phyloP scores from a whole-genome alignment of 2,329 filamentous ascomycete genomes.

The Aspergillus flavus region DNA sequence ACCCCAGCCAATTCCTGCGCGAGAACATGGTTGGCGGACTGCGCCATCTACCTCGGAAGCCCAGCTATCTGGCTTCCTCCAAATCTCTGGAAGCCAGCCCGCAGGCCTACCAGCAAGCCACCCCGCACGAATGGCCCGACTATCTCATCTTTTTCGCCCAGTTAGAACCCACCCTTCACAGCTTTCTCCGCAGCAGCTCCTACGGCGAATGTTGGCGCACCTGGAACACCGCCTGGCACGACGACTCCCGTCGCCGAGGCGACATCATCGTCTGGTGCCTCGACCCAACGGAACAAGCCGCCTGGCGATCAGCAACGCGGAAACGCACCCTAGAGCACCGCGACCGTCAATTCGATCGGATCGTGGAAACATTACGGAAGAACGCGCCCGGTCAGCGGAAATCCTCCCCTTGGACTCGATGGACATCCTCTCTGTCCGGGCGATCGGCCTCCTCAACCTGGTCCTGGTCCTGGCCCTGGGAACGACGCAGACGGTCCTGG shows the following conservation, averaged over 20 bases:
- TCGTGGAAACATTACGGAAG: conserved; percentile 35
- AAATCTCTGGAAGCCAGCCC: background rate
- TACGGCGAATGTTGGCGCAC: conserved; percentile 63
- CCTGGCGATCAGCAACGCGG: conserved; percentile 36
- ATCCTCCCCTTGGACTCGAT: conserved; percentile 9
- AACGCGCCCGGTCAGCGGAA: conserved; percentile 23
- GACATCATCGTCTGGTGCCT: conserved; percentile 65
- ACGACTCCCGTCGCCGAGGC: conserved; percentile 62
- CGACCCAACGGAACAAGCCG: conserved; percentile 37
- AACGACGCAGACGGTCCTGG: conserved; percentile 15
- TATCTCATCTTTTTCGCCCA: conserved; percentile 60
- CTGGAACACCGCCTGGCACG: conserved; percentile 65
- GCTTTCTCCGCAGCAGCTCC: conserved; percentile 45
- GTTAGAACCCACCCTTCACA: conserved; percentile 54
- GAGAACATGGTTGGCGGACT: conserved; percentile 53
- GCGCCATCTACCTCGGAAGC: conserved; percentile 34
- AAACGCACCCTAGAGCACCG: conserved; percentile 25
- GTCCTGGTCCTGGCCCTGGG: conserved; percentile 24
- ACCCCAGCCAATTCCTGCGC: conserved; percentile 62
- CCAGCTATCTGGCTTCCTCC: conserved; percentile 30
- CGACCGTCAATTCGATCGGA: conserved; percentile 39
- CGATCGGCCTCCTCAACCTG: conserved; percentile 17
- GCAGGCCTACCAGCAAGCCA: conserved; percentile 8
- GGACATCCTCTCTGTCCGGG: conserved; percentile 10
- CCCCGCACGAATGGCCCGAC: conserved; percentile 49